Percentiles rank a stretch among this genome's conserved stretches.
phyloP scores from a whole-genome alignment of 2,329 filamentous ascomycete species.

The Grosmannia serpens region DNA sequence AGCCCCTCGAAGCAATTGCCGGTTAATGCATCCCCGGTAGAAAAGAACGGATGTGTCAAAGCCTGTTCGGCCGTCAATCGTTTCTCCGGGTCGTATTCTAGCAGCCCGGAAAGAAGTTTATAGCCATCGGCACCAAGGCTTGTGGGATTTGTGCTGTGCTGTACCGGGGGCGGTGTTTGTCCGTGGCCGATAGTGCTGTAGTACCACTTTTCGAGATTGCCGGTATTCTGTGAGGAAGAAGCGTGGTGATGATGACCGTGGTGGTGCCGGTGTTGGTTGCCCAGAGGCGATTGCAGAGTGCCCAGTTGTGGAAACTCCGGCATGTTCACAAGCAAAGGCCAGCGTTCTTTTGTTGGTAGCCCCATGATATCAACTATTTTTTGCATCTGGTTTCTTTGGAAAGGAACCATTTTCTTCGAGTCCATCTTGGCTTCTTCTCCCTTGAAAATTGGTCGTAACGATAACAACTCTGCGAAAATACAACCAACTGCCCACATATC shows the following conservation, averaged over 20 bases:
- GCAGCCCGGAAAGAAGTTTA: slow-evolving; percentile 65
- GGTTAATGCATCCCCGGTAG: slow-evolving; percentile 57
- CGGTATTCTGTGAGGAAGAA: slow-evolving; percentile 24
- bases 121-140: slow-evolving; percentile 67
- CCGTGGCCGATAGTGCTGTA: slow-evolving; percentile 57
- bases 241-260: slow-evolving; percentile 1
- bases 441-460: slow-evolving; percentile 90
- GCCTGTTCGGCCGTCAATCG: slow-evolving; percentile 80
- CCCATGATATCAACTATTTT: slow-evolving; percentile 97
- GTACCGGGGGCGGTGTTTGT: slow-evolving; percentile 20
- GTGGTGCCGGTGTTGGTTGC: slow-evolving; percentile 22
- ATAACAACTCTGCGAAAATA: slow-evolving; percentile 91
- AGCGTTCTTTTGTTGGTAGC: slow-evolving; percentile 74
- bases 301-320: slow-evolving; percentile 70
- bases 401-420: slow-evolving; percentile 91
- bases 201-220: slow-evolving; percentile 68
- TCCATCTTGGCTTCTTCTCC: slow-evolving; percentile 99
- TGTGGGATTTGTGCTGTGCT: slow-evolving; percentile 37
- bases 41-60: slow-evolving; percentile 84
- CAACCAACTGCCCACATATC: slow-evolving; percentile 97
- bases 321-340: slow-evolving; percentile 76
- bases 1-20: slow-evolving; percentile 86
- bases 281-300: slow-evolving; percentile 35
- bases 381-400: slow-evolving; percentile 97
- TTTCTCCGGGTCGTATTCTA: slow-evolving; percentile 89